Percentiles rank a stretch among this genome's conserved stretches.
Conservation (phyloP, 2,329 filamentous ascomycete genomes). For the Aureobasidium sp. region DNA sequence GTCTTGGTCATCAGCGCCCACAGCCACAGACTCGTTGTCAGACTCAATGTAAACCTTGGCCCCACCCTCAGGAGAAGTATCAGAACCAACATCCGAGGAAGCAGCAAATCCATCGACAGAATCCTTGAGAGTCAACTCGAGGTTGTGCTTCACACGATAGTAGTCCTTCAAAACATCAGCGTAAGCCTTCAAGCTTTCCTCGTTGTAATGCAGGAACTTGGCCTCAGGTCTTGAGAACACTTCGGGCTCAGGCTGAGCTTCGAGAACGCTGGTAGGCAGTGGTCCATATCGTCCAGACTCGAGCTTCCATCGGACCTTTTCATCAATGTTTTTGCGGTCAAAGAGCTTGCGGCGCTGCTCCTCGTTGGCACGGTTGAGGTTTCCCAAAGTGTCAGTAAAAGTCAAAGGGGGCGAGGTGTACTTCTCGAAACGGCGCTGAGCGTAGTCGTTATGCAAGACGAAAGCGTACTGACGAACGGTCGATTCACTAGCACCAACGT, state of each 20-base stretch:
- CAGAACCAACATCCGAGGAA: background rate
- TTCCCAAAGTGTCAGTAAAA: background rate
- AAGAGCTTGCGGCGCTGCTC: background rate
- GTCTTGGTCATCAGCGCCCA: background rate
- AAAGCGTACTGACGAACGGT: background rate
- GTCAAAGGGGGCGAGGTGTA: background rate
- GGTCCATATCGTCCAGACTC: slow-evolving; percentile 9
- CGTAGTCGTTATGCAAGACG: background rate
- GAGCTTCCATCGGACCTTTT: slow-evolving; percentile 4
- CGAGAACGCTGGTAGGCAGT: background rate
- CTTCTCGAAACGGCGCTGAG: background rate
- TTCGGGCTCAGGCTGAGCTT: background rate
- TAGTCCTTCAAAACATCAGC: background rate
- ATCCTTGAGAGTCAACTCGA: background rate
- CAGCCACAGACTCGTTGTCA: background rate
- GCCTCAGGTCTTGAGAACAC: background rate
- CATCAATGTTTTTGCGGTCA: background rate
- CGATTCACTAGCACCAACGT: background rate
- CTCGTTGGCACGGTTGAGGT: background rate
- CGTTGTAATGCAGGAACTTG: background rate
- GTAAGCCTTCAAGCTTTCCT: background rate
- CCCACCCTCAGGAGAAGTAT: background rate
- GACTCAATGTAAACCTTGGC: background rate
- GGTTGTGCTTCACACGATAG: background rate
- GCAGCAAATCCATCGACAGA: background rate